A percentile compares a stretch with the other conserved stretches of the same genome.
These are phyloP conservation scores for Polyplosphaeria fusca DNA, from an alignment of 495 filamentous ascomycete genomes.

Conservation along the genomic window DNA sequence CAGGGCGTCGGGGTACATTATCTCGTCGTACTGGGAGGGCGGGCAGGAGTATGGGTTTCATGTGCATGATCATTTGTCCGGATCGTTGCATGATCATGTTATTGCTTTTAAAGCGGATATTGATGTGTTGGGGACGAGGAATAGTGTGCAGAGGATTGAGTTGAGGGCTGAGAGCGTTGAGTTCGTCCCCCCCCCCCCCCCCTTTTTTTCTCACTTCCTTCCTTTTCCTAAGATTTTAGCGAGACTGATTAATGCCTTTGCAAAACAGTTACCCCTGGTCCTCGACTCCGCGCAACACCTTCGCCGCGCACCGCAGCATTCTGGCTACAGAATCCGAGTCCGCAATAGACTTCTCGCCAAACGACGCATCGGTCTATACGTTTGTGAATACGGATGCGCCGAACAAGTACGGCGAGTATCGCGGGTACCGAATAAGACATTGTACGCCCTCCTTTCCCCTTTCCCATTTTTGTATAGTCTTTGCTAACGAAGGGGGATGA, in stretches of 20 bases:
- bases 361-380: conserved; percentile 49
- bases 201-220: too few relatives aligned
- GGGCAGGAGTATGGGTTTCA: conserved; percentile 19
- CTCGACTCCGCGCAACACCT: conserved; percentile 51
- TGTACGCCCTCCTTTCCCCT: conserved; percentile 8
- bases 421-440: conserved; percentile 54
- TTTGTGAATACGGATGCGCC: conserved; percentile 52
- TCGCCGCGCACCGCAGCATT: conserved; percentile 49
- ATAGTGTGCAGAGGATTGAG: conserved; percentile 47
- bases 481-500: neutral
- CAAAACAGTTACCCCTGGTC: conserved; percentile 50
- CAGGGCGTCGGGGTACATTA: conserved; percentile 23
- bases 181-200: too few relatives aligned
- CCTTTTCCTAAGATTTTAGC: neutral
- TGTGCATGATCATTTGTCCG: conserved; percentile 20
- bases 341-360: conserved; percentile 51
- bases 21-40: conserved; percentile 1
- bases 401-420: conserved; percentile 55
- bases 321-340: conserved; percentile 49
- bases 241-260: conserved; percentile 25
- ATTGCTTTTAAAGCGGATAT: conserved; percentile 20
- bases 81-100: conserved; percentile 22
- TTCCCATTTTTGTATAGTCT: neutral
- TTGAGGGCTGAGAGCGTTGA: conserved; percentile 37
- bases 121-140: conserved; percentile 42